A percentile compares a stretch with the other conserved stretches of the same genome.
Conservation (phyloP, 1,284 basidiomycete genomes). For the Singerocomus inundabilis region DNA sequence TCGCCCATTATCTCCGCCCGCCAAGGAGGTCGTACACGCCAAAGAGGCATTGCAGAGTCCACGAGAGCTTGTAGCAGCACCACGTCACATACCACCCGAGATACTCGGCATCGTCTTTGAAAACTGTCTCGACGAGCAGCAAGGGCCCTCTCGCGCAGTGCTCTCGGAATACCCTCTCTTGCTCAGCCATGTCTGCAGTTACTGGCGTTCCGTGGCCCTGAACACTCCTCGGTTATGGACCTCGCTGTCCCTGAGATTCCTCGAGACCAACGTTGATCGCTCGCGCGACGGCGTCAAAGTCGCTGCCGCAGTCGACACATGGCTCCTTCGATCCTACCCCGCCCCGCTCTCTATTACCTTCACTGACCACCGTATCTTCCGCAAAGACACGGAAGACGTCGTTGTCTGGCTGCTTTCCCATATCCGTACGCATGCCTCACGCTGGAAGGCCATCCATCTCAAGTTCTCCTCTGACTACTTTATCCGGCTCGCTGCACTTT, state of each 20-base stretch:
- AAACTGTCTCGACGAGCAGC: constrained; percentile 13
- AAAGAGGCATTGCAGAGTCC: background rate
- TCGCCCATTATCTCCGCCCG: background rate
- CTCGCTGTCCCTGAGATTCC: constrained; percentile 22
- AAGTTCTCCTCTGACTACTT: constrained; percentile 32
- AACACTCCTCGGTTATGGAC: constrained; percentile 23
- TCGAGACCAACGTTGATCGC: constrained; percentile 25
- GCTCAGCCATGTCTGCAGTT: constrained; percentile 23
- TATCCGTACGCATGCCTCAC: constrained; percentile 17
- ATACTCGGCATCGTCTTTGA: constrained; percentile 28
- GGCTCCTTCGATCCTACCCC: constrained; percentile 24
- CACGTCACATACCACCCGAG: constrained; percentile 25
- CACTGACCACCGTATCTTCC: constrained; percentile 28
- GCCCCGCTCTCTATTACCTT: constrained; percentile 25
- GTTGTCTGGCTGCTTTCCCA: constrained; percentile 22
- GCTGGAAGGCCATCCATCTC: constrained; percentile 28
- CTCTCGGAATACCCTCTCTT: constrained; percentile 20
- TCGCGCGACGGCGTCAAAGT: constrained; percentile 21
- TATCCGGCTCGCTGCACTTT: constrained; percentile 15
- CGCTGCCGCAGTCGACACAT: constrained; percentile 18
- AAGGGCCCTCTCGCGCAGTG: background rate
- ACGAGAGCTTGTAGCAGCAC: background rate
- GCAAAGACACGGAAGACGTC: constrained; percentile 24
- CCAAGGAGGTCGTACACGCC: background rate
- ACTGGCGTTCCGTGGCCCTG: constrained; percentile 23